A percentile compares a stretch with the other conserved stretches of the same genome.
phyloP scores from a whole-genome alignment of 805 yeast genomes.

The Nakazawaea laoshanensis region DNA sequence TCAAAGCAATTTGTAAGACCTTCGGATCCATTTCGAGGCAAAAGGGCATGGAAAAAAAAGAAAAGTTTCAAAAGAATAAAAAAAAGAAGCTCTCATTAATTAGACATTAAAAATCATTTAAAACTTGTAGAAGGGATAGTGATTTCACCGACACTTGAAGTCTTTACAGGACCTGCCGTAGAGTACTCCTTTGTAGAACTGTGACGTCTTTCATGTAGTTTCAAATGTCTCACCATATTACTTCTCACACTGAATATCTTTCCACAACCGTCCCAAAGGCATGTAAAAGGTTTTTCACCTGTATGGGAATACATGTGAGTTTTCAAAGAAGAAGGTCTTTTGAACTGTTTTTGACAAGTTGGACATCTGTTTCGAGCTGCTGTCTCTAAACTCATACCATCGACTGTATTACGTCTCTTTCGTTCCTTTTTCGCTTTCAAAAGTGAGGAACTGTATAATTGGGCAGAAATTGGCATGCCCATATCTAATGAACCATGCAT shows the following conservation, averaged over 20 bases:
- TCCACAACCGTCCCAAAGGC: constrained; percentile 57
- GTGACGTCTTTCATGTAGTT: constrained; percentile 43
- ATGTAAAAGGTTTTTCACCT: constrained; percentile 68
- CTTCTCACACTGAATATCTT: constrained; percentile 68
- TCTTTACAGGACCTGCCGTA: too few species aligned
- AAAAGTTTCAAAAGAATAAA: too few species aligned
- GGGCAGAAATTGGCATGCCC: neutral
- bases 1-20: too few species aligned
- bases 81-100: too few species aligned
- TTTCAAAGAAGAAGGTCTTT: constrained; percentile 73
- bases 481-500: too few species aligned
- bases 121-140: too few species aligned
- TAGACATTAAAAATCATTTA: too few species aligned
- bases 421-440: constrained; percentile 5
- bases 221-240: constrained; percentile 74
- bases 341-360: constrained; percentile 68
- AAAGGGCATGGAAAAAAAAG: too few species aligned
- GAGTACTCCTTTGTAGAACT: too few species aligned
- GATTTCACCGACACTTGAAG: too few species aligned
- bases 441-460: neutral
- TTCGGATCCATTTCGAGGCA: too few species aligned
- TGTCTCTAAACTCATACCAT: constrained; percentile 34
- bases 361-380: constrained; percentile 38
- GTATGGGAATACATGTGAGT: constrained; percentile 78
- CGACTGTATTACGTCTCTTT: constrained; percentile 16